Conservation (phyloP, 164 flowering plant genomes). For the Chimonanthus salicifolius region DNA sequence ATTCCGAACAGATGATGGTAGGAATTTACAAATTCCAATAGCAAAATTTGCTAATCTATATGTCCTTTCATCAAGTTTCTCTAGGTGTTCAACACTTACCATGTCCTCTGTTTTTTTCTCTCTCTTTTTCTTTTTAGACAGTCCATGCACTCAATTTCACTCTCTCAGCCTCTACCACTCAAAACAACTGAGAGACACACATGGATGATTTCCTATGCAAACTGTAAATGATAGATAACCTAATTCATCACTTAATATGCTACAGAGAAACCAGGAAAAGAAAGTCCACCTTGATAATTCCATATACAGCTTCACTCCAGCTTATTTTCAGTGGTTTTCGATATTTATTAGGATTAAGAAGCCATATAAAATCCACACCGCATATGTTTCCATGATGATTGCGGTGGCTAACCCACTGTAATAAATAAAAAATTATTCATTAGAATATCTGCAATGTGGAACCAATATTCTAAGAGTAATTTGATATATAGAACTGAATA, state of each 20-base stretch:
- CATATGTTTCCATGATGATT: slow-evolving; percentile 93
- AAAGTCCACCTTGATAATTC: slow-evolving; percentile 72
- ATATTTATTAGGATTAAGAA: slow-evolving; percentile 73
- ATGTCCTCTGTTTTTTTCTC: not conserved
- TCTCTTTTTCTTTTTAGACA: not conserved
- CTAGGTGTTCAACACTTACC: no score
- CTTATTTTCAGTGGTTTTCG: slow-evolving; percentile 69
- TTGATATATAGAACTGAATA: not conserved
- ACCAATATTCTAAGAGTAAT: not conserved
- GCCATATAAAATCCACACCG: slow-evolving; percentile 99
- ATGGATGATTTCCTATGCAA: not conserved
- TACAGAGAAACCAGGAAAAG: not conserved
- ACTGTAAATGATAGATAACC: not conserved
- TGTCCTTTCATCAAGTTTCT: not conserved
- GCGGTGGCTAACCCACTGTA: slow-evolving; percentile 95
- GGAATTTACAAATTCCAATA: not conserved
- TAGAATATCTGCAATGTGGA: not conserved
- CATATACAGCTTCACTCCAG: slow-evolving; percentile 89
- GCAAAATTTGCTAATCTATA: not conserved
- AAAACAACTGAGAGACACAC: not conserved
- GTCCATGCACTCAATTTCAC: not conserved
- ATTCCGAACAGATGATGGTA: not conserved
- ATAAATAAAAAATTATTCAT: slow-evolving; percentile 1
- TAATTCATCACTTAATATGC: not conserved
- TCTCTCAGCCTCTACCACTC: not conserved